Evolutionary conservation across 306 rosid genomes (phyloP).

Genomic region (Cicer chorassanicum): DNA sequence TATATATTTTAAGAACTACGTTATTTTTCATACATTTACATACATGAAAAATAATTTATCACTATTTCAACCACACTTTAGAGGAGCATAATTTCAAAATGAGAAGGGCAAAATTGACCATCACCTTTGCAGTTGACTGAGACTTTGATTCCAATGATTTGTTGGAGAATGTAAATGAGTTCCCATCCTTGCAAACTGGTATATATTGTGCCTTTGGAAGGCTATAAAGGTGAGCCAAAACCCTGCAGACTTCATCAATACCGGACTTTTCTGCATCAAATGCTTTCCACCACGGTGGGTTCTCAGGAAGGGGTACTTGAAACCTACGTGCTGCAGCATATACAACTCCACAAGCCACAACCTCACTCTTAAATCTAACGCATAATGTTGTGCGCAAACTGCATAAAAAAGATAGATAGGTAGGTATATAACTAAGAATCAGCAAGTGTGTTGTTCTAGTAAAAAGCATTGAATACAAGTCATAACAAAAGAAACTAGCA

Average conservation of each 20-base stretch:
- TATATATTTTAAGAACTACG: background rate
- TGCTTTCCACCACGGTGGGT: constrained; percentile 98
- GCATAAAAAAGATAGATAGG: constrained; percentile 40
- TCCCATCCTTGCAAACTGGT: constrained; percentile 89
- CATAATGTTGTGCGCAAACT: constrained; percentile 93
- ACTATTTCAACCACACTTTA: background rate
- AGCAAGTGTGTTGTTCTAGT: background rate
- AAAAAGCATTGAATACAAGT: constrained; percentile 7
- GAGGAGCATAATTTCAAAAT: background rate
- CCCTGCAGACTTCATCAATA: constrained; percentile 87
- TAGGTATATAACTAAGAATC: background rate
- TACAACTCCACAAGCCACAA: constrained; percentile 96
- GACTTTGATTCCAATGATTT: constrained; percentile 73
- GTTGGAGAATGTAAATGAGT: constrained; percentile 75
- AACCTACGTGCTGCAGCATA: constrained; percentile 95
- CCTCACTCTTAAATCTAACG: constrained; percentile 95
- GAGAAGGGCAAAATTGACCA: constrained; percentile 3
- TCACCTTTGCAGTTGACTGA: constrained; percentile 68
- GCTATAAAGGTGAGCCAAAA: constrained; percentile 88
- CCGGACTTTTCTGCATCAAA: constrained; percentile 91
- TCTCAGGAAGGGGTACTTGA: constrained; percentile 95
- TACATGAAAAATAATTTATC: background rate
- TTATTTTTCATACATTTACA: background rate
- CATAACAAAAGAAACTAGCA: background rate
- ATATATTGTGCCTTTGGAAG: constrained; percentile 86